phyloP scores from a whole-genome alignment of 2,329 filamentous ascomycete species.

The Epichloe uncinata region DNA sequence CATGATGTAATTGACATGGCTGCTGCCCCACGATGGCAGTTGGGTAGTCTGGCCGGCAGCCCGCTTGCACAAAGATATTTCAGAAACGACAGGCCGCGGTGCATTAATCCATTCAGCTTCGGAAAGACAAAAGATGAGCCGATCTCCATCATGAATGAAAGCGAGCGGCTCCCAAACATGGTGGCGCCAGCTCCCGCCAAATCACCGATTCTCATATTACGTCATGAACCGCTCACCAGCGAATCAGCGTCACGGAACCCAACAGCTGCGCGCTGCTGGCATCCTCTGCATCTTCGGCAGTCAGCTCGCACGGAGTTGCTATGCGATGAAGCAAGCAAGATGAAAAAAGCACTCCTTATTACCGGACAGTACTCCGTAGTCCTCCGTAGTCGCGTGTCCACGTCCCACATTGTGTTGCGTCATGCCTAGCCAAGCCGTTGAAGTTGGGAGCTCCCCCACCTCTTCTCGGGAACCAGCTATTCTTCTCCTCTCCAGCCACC shows the following conservation, averaged over 20 bases:
- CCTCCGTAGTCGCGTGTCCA: neutral
- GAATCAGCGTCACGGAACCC: conserved; percentile 2
- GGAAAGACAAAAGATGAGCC: no score
- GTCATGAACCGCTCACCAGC: conserved; percentile 4
- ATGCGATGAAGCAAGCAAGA: neutral
- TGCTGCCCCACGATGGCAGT: neutral
- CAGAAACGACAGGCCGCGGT: no score
- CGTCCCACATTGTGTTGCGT: neutral
- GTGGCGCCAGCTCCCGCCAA: neutral
- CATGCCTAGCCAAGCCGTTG: neutral
- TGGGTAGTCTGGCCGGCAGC: neutral
- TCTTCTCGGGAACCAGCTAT: neutral
- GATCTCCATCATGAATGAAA: no score
- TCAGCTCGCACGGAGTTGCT: no score
- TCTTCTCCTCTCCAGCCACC: conserved; percentile 2
- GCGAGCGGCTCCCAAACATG: no score
- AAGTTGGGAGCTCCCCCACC: neutral
- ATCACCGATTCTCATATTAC: conserved; percentile 4
- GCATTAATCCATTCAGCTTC: no score
- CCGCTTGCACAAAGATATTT: no score
- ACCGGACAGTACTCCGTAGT: no score
- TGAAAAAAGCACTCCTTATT: no score
- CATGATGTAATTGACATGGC: neutral
- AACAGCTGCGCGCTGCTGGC: neutral
- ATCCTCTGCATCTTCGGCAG: conserved; percentile 1